Base-by-base conservation (phyloP, 2,329 filamentous ascomycete species). In the Mycosphaerella sp. region DNA sequence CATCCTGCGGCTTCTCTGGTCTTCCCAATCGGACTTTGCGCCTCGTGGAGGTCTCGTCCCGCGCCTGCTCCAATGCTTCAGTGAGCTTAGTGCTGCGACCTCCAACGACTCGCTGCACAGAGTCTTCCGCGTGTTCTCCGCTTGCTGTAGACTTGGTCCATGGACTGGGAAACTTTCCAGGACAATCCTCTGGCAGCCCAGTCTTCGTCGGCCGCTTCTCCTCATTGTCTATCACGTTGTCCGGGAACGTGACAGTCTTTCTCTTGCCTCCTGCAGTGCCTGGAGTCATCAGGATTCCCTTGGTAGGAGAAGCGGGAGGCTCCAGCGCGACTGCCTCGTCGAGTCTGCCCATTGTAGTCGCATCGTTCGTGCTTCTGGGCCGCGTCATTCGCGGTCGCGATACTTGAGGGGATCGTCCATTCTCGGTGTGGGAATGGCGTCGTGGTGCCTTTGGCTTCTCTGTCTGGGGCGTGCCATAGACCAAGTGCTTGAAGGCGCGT, bases 401-500 rank as follows among this genome's bases (percentile, higher is more conserved):
- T 18, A 53, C 43, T 25, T 57, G 51, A 32, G 55, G 44, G 13
- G 57, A 45, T 36, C 62, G 59, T 34, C 52, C 55, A 30, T 59
- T 58, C 9, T 66, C 63, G 39, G 55, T 60, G 42, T 62, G 62
- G 21, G 64, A 66, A 50, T 66, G 58, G 35, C 64, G 59, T 41
- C 65, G 62, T 34, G 60, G 56, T 3, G 52, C 48, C 35, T 60
- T 61, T 8, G 59, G 56, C 44, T 62, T 68, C 27, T 78, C 72
- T 36, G 75, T 75, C 17, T 76, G 75, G 12, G 81, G 81, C 0
- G 81, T 84, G 21, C 81, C 81, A 67, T 82, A 84, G 50, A 85
- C 68, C 39, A 80, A 79, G 54, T 81, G 79, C 61, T 80, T 82
- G 67, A 85, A 82, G 13, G 82, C 82, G 61, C 82, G 81, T 50